Base-by-base conservation (phyloP, 2,329 filamentous ascomycete species). In the Stachybotrys echinatus region DNA sequence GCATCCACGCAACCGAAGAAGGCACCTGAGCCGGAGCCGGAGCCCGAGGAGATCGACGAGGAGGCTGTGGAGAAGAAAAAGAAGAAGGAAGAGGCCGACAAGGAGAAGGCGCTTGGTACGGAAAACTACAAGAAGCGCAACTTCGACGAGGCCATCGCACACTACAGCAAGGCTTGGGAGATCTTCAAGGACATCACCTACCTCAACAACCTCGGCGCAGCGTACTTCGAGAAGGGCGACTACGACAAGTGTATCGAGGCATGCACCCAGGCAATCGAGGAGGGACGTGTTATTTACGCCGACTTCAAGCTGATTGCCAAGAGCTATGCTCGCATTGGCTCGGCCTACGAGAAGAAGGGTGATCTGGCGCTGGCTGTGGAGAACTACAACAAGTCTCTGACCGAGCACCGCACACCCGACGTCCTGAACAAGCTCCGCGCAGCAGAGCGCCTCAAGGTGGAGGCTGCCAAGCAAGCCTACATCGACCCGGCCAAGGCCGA, bases 221-320 rank as follows among this genome's bases (percentile, higher is more conserved):
- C 92, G 52, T 84, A 95, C 63, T 97, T 92, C 61, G 94, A 99
- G 71, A 96, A 97, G 78, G 92, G 91, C 50, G 94, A 97, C 66
- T 95, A 89, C 68, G 81, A 95, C 62, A 88, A 85, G 51, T 85
- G 87, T 58, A 91, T 99, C 56, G 88, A 95, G 61, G 75, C 85
- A 17, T 99, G 94, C 74, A 84, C 88, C 61, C 84, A 90, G 73
- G 94, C 95, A 12, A 81, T 96, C 48, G 87, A 95, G 59, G 88
- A 97, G 69, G 94, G 94, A 50, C 89, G 94, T 52, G 81, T 87
- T 61, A 84, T 95, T 59, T 87, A 91, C 50, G 92, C 94, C 55
- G 94, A 99, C 74, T 99, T 97, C 79, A 99, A 99, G 83, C 80
- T 92, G 64, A 92, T 99, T 58, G 92, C 95, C 65, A 97, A 96